phyloP scores from a whole-genome alignment of 1,284 basidiomycete species.

The Austroboletus rostrupii region DNA sequence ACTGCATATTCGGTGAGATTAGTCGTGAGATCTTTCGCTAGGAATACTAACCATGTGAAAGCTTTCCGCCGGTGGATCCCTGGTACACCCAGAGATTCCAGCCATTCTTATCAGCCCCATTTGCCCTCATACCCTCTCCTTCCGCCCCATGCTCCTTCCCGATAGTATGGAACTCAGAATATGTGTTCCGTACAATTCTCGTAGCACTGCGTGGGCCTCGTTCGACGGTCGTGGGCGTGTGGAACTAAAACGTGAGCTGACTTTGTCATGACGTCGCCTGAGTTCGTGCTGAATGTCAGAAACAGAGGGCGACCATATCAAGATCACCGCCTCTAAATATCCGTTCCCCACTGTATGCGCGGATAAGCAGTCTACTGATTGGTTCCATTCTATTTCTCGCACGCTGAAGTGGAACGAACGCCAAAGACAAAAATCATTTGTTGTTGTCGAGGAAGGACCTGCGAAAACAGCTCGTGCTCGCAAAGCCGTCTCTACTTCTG shows the following conservation, averaged over 20 bases:
- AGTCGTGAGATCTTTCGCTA: neutral
- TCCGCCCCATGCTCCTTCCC: conserved; percentile 97
- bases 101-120: conserved; percentile 96
- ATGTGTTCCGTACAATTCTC: conserved; percentile 96
- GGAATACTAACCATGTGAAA: conserved; percentile 33
- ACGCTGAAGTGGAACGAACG: conserved; percentile 72
- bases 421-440: conserved; percentile 94
- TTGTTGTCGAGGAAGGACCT: conserved; percentile 89
- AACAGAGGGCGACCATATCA: conserved; percentile 98
- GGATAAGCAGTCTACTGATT: conserved; percentile 95
- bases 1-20: conserved; percentile 89
- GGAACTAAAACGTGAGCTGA: conserved; percentile 84
- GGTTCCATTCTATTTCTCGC: conserved; percentile 83
- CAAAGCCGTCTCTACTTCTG: conserved; percentile 13
- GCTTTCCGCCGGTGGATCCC: conserved; percentile 95
- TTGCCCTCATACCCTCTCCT: conserved; percentile 97
- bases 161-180: conserved; percentile 99
- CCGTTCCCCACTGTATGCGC: conserved; percentile 99
- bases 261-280: conserved; percentile 2
- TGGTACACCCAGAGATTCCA: conserved; percentile 97
- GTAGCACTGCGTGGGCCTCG: conserved; percentile 97
- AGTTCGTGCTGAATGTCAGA: conserved; percentile 10
- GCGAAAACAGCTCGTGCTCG: conserved; percentile 38
- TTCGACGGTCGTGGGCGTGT: conserved; percentile 97
- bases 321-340: conserved; percentile 95